Base-by-base conservation (phyloP, 2,329 filamentous ascomycete species). In the Fusarium sambucinum region DNA sequence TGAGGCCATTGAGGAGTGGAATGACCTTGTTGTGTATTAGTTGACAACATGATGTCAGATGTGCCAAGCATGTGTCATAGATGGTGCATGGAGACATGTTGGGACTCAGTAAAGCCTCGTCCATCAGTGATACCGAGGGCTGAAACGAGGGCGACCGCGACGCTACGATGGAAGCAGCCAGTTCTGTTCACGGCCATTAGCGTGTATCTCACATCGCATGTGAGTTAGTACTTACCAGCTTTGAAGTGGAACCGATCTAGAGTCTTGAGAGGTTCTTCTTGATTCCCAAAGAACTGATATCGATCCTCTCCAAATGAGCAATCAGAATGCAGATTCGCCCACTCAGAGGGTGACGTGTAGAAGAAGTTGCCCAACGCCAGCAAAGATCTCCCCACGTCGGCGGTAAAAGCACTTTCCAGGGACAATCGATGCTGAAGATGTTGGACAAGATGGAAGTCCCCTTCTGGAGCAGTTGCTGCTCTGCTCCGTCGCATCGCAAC, bases 181-280 rank as follows among this genome's bases (percentile, higher is more conserved):
- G 42, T 11, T 63, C 59, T 63, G 4, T 6, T 48, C 14, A 12
- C n/a, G 3, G 1, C 27, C 8, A 2, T 62, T 10, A 62, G 59
- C 29, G 14, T 3, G 7, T 5, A 1, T 23, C 10, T 0, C 3
- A 5, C 2, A 21, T 5, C 4, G 0, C 9, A 32, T 8, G 1
- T 4, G 11, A 12, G 23, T 3, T 1, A 7, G 1, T 1, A 1
- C 7, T 4, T 63, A 63, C 59, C 58, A n/a, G 51, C 55, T 29
- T 63, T 63, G 8, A 57, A 63, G 12, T 63, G 59, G 5, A 63
- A 63, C 0, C 59, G 37, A 12, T 57, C 32, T 1, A 63, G 25
- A 11, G 59, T 63, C 8, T 63, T 63, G 3, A 63, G 37, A 8
- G 59, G 59, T 1, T 63, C 59, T 9, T 63, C 58, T 14, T 63